Evolutionary conservation across 495 filamentous ascomycete species (phyloP).

Genomic region (Saxispiralis lemnorum): DNA sequence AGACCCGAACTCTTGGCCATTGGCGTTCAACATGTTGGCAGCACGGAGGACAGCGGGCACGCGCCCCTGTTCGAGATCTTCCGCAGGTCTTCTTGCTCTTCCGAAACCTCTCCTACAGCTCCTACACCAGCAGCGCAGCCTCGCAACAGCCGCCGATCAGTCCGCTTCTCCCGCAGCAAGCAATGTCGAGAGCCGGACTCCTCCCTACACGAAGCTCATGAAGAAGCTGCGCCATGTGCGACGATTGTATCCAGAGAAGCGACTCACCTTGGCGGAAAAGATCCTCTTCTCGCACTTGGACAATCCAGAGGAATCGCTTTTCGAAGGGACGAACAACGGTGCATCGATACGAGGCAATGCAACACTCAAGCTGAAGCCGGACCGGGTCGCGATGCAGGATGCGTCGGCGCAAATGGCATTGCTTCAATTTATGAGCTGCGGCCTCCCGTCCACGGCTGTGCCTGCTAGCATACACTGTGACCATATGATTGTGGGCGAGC

Average conservation of each 20-base stretch:
- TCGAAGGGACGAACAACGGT: constrained; percentile 65
- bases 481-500: constrained; percentile 92
- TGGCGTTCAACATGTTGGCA: constrained; percentile 1
- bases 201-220: constrained; percentile 47
- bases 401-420: constrained; percentile 96
- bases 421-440: constrained; percentile 96
- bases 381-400: constrained; percentile 97
- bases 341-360: constrained; percentile 65
- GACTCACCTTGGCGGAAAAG: constrained; percentile 85
- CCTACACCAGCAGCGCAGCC: constrained; percentile 6
- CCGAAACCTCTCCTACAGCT: constrained; percentile 3
- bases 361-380: constrained; percentile 92
- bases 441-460: constrained; percentile 76
- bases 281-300: constrained; percentile 92
- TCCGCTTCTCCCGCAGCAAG: constrained; percentile 7
- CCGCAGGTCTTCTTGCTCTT: not conserved
- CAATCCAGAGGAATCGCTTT: constrained; percentile 67
- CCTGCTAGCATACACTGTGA: constrained; percentile 97
- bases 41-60: not conserved
- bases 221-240: constrained; percentile 47
- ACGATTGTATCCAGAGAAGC: constrained; percentile 42
- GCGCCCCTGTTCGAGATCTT: not conserved
- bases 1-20: not conserved
- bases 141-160: constrained; percentile 8
- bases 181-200: constrained; percentile 33